These are phyloP conservation scores for Xylaria hypoxylon DNA, from an alignment of 2,329 filamentous ascomycete species.

Conservation along the genomic window DNA sequence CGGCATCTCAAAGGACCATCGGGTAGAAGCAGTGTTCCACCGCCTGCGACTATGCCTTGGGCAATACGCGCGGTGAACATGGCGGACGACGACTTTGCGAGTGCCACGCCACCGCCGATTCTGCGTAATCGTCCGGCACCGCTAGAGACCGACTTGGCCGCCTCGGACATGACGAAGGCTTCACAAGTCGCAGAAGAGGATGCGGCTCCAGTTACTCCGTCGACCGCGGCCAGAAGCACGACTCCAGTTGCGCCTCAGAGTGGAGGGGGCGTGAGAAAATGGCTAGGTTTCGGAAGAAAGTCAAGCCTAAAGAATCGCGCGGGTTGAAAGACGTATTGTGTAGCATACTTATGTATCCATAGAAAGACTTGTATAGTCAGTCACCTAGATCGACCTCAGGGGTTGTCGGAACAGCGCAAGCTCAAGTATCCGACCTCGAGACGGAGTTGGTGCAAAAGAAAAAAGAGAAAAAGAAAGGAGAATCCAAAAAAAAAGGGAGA, in stretches of 20 bases:
- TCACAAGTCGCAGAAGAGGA: constrained; percentile 24
- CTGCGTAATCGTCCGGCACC: constrained; percentile 56
- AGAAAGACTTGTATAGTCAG: constrained; percentile 17
- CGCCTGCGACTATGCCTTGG: constrained; percentile 48
- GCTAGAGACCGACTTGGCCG: constrained; percentile 15
- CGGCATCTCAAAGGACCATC: constrained; percentile 30
- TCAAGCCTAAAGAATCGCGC: constrained; percentile 43
- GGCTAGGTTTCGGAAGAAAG: constrained; percentile 49
- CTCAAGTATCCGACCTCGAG: not conserved
- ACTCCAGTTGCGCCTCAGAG: constrained; percentile 26
- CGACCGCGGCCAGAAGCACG: constrained; percentile 27
- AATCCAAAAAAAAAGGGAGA: no score
- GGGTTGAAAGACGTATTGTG: constrained; percentile 35
- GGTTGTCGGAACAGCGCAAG: constrained; percentile 4
- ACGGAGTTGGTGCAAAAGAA: constrained; percentile 15
- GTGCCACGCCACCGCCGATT: constrained; percentile 69
- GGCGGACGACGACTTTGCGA: constrained; percentile 58
- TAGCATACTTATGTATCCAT: constrained; percentile 29
- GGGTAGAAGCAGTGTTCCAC: constrained; percentile 49
- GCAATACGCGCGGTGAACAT: constrained; percentile 55
- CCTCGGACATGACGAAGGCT: constrained; percentile 15
- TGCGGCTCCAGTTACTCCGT: constrained; percentile 32
- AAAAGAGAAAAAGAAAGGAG: not conserved
- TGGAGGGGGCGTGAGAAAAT: constrained; percentile 44
- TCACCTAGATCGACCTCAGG: constrained; percentile 8